Conservation (phyloP, 1,139 yeast species). For the Blastobotrys ciferrii region DNA sequence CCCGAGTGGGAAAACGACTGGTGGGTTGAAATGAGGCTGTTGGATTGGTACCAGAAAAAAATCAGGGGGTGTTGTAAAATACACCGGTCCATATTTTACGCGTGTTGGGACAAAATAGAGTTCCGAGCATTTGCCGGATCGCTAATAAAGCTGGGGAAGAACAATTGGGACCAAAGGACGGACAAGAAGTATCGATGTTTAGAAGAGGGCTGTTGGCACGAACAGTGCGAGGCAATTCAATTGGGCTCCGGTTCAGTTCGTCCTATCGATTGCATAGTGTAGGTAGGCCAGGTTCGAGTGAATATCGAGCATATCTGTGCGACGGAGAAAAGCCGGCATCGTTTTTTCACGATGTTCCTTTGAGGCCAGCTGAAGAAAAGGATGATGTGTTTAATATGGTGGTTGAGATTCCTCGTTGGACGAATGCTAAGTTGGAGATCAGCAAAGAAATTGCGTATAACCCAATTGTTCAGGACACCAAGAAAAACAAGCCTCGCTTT, state of each 20-base stretch:
- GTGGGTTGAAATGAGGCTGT: no score
- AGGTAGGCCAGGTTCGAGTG: constrained; percentile 81
- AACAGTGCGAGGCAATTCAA: background rate
- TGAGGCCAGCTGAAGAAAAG: constrained; percentile 45
- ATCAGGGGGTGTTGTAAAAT: no score
- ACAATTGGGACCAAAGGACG: no score
- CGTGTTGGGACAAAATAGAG: no score
- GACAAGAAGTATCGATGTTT: no score
- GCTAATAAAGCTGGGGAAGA: no score
- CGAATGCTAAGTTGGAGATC: constrained; percentile 86
- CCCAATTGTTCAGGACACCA: constrained; percentile 84
- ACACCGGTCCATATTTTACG: no score
- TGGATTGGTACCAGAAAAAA: no score
- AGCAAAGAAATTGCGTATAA: constrained; percentile 62
- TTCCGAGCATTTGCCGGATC: no score
- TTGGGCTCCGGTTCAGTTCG: background rate
- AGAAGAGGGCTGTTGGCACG: no score
- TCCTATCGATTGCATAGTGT: constrained; percentile 52
- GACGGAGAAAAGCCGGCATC: constrained; percentile 51
- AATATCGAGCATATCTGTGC: constrained; percentile 56
- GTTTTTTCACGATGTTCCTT: constrained; percentile 87
- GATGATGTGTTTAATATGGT: constrained; percentile 57
- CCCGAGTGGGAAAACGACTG: no score
- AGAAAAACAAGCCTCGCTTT: constrained; percentile 78
- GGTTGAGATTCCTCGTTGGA: constrained; percentile 90